phyloP scores from a whole-genome alignment of 139 green algal genomes.

The Mesotaenium endlicherianum region DNA sequence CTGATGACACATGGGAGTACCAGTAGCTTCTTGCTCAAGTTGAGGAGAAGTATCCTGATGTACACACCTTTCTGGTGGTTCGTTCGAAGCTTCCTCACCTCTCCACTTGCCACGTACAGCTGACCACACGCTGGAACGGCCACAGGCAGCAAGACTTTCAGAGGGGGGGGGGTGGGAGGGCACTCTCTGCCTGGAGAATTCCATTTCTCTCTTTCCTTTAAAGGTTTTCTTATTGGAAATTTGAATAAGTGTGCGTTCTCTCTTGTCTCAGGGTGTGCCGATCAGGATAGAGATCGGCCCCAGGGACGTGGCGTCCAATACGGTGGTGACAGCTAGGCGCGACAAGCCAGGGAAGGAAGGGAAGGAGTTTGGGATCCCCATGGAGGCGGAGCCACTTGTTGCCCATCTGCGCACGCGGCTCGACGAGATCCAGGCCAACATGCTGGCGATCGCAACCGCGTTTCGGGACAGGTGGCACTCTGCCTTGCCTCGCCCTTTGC shows the following conservation, averaged over 20 bases:
- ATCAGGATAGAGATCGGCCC: slow-evolving; percentile 83
- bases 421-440: slow-evolving; percentile 61
- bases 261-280: slow-evolving; percentile 60
- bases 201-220: no score
- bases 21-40: no score
- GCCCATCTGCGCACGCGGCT: slow-evolving; percentile 59
- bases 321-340: slow-evolving; percentile 76
- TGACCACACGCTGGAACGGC: no score
- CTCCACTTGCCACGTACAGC: no score
- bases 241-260: neutral
- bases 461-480: slow-evolving; percentile 78
- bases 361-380: slow-evolving; percentile 85
- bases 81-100: no score
- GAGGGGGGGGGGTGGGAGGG: no score
- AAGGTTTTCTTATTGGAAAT: neutral
- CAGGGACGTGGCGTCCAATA: slow-evolving; percentile 75
- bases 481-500: neutral
- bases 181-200: no score
- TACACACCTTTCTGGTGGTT: no score
- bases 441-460: slow-evolving; percentile 70
- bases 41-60: no score
- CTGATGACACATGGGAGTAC: no score
- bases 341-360: slow-evolving; percentile 91
- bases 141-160: no score
- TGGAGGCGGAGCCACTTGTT: slow-evolving; percentile 68